Evolutionary conservation across 2,329 filamentous ascomycete genomes (phyloP).

Genomic region (Geoglossum cookeanum): DNA sequence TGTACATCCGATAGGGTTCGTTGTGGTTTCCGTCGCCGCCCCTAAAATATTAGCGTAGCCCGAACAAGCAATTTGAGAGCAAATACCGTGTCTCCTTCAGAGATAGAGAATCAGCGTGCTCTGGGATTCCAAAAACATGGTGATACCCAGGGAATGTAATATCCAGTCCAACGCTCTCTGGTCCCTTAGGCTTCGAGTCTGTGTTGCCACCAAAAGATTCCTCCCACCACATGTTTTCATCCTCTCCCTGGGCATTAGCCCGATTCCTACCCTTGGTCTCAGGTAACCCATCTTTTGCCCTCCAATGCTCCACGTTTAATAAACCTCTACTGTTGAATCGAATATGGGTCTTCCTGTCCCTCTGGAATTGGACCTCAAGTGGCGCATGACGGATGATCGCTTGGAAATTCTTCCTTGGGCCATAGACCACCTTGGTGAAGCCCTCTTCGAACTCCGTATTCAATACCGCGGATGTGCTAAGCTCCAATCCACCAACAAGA

Average conservation of each 20-base stretch:
- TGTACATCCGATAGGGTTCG: slow-evolving; percentile 89
- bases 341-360: slow-evolving; percentile 64
- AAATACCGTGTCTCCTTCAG: slow-evolving; percentile 62
- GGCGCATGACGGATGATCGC: slow-evolving; percentile 69
- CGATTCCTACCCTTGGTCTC: slow-evolving; percentile 62
- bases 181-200: slow-evolving; percentile 79
- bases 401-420: slow-evolving; percentile 55
- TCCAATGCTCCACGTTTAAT: slow-evolving; percentile 91
- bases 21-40: slow-evolving; percentile 70
- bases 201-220: slow-evolving; percentile 91
- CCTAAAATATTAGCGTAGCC: slow-evolving; percentile 18
- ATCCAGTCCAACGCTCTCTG: slow-evolving; percentile 79
- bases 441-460: slow-evolving; percentile 44
- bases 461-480: slow-evolving; percentile 53
- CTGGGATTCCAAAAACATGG: slow-evolving; percentile 85
- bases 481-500: slow-evolving; percentile 59
- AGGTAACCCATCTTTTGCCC: no score
- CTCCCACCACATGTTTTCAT: slow-evolving; percentile 90
- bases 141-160: slow-evolving; percentile 84
- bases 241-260: slow-evolving; percentile 32
- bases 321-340: slow-evolving; percentile 79
- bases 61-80: not conserved
- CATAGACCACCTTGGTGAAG: slow-evolving; percentile 58
- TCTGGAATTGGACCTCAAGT: slow-evolving; percentile 70
- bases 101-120: slow-evolving; percentile 75